These are phyloP conservation scores for Penicillium antarcticum DNA, from an alignment of 495 filamentous ascomycete species.

Conservation along the genomic window DNA sequence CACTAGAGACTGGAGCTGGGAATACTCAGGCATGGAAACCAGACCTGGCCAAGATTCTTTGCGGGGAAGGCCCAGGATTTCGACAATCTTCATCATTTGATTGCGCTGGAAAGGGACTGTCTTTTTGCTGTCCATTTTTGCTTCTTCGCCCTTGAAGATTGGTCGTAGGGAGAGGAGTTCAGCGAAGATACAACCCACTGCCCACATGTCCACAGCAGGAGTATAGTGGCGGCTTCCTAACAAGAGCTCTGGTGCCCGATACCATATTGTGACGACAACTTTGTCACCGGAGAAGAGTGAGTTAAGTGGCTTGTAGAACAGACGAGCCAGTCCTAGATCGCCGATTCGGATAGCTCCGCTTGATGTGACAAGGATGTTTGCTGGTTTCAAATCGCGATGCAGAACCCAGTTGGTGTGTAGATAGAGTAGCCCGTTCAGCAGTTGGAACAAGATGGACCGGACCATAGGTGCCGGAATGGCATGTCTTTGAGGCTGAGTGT, in stretches of 20 bases:
- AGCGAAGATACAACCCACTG: slow-evolving; percentile 96
- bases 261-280: slow-evolving; percentile 99
- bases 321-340: slow-evolving; percentile 84
- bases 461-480: slow-evolving; percentile 85
- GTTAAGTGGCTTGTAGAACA: slow-evolving; percentile 91
- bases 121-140: slow-evolving; percentile 98
- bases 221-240: slow-evolving; percentile 92
- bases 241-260: slow-evolving; percentile 90
- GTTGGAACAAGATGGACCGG: slow-evolving; percentile 89
- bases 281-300: slow-evolving; percentile 93
- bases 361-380: slow-evolving; percentile 98
- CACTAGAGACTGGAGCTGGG: slow-evolving; percentile 64
- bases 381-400: slow-evolving; percentile 94
- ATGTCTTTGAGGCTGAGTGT: slow-evolving; percentile 81
- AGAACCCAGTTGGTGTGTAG: slow-evolving; percentile 96
- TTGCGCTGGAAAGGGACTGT: slow-evolving; percentile 96
- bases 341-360: slow-evolving; percentile 87
- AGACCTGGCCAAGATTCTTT: slow-evolving; percentile 88
- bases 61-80: slow-evolving; percentile 85
- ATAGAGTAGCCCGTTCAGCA: slow-evolving; percentile 91
- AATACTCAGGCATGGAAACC: slow-evolving; percentile 75
- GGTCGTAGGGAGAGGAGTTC: slow-evolving; percentile 87
- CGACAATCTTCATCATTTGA: slow-evolving; percentile 98
- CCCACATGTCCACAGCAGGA: slow-evolving; percentile 95
- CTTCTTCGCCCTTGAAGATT: slow-evolving; percentile 98